Evolutionary conservation across 208 protist species (phyloP), one percentile per base, ranked within the genome.

Genomic region (Acanthamoeba healyi): DNA sequence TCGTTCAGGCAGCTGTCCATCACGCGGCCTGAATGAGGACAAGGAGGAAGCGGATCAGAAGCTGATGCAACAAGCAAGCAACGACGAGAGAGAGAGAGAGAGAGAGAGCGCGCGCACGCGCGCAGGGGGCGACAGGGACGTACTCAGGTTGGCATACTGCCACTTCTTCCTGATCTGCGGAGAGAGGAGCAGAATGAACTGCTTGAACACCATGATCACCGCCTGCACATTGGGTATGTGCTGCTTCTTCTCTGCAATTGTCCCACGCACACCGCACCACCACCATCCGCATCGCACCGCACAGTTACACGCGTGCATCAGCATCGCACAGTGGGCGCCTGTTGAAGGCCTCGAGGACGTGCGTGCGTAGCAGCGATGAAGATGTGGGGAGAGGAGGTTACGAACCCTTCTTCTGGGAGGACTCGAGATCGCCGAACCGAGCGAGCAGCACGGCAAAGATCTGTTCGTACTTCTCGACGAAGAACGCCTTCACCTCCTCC

Each of bases 71-170:
- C 6, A 40, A 81, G 44, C n/a, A 10, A n/a, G 5, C 29, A 42
- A 81, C 26, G 29, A 32, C 51, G 24, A 22, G 17, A 56, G 49
- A 22, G 24, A 22, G 49, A 56, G n/a, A n/a, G n/a, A n/a, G n/a
- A n/a, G n/a, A n/a, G n/a, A n/a, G n/a, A n/a, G n/a, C n/a, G n/a
- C n/a, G n/a, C n/a, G n/a, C n/a, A n/a, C n/a, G 61, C n/a, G 61
- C 56, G 34, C 5, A 70, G 61, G 61, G 1, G 34, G 1, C 61
- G 34, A 70, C 12, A 6, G 29, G 14, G 29, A 24, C 17, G 81
- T 36, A 90, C 82, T 61, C 51, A 90, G 51, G 29, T 90, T 90
- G 82, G 82, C 82, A 38, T 72, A 90, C 29, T 90, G 82, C 82
- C 82, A 90, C 26, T 81, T 81, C 38, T 81, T 81, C 70, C 38